Base-by-base conservation (phyloP, 306 rosid genomes). In the Rosa lucieae region DNA sequence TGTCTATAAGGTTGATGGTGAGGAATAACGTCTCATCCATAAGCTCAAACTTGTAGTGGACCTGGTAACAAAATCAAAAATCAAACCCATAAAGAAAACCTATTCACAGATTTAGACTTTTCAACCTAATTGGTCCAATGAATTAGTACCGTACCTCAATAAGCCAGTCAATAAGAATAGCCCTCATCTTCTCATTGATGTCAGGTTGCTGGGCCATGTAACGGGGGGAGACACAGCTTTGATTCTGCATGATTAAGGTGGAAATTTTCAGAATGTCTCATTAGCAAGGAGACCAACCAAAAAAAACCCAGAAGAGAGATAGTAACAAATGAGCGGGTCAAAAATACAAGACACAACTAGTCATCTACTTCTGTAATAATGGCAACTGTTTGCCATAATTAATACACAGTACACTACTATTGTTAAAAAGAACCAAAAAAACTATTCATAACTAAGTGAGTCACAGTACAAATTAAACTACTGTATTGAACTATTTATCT, bases 11-110 rank as follows among this genome's bases (percentile, higher is more conserved):
- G 84, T 85, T 89, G 74, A 86, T 82, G 0, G 89, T 83, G 48
- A 89, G 89, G 67, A 80, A 89, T 26, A 89, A 73, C n/a, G 90
- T 89, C 92, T 89, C 92, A 2, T 89, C 90, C 90, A 89, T 89
- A 61, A 89, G 84, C 74, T 89, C 90, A 82, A 89, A 89, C 79
- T 85, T 89, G 89, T 89, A 86, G 79, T 89, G 92, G 52, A 89
- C 92, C 92, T 89, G 85, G 35, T 26, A 71, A 15, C 11, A 47
- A 29, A 29, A 29, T 29, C 32, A 29, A 29, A 47, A 37, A 11
- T 29, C 4, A 79, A 39, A 69, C 21, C 15, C 21, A 15, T 80
- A 73, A 78, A 29, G 52, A 13, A 53, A 43, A 72, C 58, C 20
- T 43, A 39, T 65, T 8, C 9, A 26, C 12, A 72, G 7, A 55